These are phyloP conservation scores for Cercophora samala DNA, from an alignment of 495 filamentous ascomycete genomes.

Conservation along the genomic window DNA sequence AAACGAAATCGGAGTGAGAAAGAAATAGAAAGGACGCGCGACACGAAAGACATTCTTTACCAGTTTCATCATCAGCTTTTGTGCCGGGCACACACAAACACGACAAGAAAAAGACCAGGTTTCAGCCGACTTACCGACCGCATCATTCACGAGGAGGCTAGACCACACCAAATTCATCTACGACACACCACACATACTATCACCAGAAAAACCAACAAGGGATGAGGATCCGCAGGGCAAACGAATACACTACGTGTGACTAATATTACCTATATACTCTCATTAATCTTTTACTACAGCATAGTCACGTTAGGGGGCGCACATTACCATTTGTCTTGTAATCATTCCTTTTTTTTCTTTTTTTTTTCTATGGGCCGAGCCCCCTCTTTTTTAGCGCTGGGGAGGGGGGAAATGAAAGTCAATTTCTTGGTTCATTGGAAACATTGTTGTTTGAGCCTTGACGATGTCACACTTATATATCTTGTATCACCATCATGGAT, in stretches of 20 bases:
- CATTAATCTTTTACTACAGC: neutral
- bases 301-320: neutral
- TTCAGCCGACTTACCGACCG: neutral
- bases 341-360: constrained; percentile 11
- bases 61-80: neutral
- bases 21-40: neutral
- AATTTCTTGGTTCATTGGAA: constrained; percentile 6
- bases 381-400: constrained; percentile 3
- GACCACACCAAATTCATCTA: neutral
- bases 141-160: neutral
- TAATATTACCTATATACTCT: neutral
- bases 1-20: neutral
- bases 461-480: neutral
- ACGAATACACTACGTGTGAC: neutral
- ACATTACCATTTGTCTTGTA: constrained; percentile 8
- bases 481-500: neutral
- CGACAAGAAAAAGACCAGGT: neutral
- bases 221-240: constrained; percentile 2
- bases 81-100: neutral
- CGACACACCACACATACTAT: neutral
- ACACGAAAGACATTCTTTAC: neutral
- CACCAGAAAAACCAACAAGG: constrained; percentile 9
- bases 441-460: neutral
- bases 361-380: constrained; percentile 1
- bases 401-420: constrained; percentile 14